Evolutionary conservation across 768 basidiomycete genomes (phyloP), one percentile per base, ranked within the genome.

Genomic region (Lactarius akahatsu): DNA sequence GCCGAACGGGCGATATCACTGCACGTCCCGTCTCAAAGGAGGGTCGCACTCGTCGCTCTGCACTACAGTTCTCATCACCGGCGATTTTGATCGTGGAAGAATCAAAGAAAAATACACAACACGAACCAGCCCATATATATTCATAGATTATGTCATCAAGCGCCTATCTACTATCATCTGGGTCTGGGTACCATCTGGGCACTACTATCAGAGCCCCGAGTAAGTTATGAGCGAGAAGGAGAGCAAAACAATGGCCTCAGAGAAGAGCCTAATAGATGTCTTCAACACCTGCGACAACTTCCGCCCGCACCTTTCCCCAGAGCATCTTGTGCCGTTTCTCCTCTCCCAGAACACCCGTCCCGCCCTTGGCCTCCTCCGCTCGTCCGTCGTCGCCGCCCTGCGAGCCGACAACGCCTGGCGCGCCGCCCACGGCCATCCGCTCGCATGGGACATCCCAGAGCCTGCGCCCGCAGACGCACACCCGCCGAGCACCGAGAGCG

Each of bases 281-380:
- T 77, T 94, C 67, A 78, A 86, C 59, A 73, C 77, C 50, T 92
- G 90, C 80, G 86, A 94, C 76, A 95, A 94, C 75, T 86, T 85
- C 62, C 80, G 78, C 43, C 70, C 75, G 66, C 81, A 72, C 74
- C 20, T 62, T 76, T 5, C 36, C 45, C 76, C 62, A 38, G 84
- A 85, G 71, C 70, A 72, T 18, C 77, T 92, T 32, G 77, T 85
- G 15, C 85, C 88, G 4, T 81, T 88, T 71, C 80, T 82, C 59
- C 80, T 91, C 23, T 76, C 82, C 0, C 78, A 81, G 59, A 77
- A 81, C n/a, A 70, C 79, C 0, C 74, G 80, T 13, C 86, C 85
- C 57, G 80, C 87, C 32, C 80, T 89, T 56, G 87, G 89, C 62
- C 74, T 91, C 61, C 79, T 92, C 54, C 80, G 83, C 65, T 83